phyloP scores from a whole-genome alignment of 140 eudicot genomes.

The Ambrosia hybrid region DNA sequence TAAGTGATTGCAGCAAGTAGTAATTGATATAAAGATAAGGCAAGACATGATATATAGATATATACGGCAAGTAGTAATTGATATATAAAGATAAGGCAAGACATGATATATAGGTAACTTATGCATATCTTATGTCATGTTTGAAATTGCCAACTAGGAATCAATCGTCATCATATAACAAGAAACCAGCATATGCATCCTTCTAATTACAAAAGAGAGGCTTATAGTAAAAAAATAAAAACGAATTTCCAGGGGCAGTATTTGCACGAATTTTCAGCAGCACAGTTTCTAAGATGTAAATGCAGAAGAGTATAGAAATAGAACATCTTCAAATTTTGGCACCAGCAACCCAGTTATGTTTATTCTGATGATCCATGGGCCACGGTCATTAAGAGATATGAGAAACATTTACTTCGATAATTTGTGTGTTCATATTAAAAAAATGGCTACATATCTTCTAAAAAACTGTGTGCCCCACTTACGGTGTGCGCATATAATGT shows the following conservation, averaged over 20 bases:
- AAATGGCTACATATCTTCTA: neutral
- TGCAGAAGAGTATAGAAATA: neutral
- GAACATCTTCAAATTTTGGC: neutral
- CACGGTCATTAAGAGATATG: conserved; percentile 2
- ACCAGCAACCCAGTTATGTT: neutral
- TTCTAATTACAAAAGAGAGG: neutral
- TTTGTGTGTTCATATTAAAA: neutral
- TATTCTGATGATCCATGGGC: neutral
- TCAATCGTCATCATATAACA: neutral
- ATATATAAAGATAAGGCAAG: conserved; percentile 3
- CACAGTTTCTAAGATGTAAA: neutral
- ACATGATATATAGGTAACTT: conserved; percentile 1
- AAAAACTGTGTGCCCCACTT: too few species aligned
- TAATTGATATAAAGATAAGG: conserved; percentile 5
- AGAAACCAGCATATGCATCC: neutral
- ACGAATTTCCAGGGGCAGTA: neutral
- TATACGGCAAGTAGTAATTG: neutral
- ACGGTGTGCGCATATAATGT: too few species aligned
- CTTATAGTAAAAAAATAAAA: too few species aligned
- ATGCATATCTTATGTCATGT: neutral
- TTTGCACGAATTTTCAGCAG: neutral
- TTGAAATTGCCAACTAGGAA: neutral
- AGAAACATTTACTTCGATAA: conserved; percentile 3
- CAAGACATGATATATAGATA: neutral
- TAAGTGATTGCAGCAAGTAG: conserved; percentile 16